Base-by-base conservation (phyloP, 2,329 filamentous ascomycete genomes). In the Fusarium torulosum region DNA sequence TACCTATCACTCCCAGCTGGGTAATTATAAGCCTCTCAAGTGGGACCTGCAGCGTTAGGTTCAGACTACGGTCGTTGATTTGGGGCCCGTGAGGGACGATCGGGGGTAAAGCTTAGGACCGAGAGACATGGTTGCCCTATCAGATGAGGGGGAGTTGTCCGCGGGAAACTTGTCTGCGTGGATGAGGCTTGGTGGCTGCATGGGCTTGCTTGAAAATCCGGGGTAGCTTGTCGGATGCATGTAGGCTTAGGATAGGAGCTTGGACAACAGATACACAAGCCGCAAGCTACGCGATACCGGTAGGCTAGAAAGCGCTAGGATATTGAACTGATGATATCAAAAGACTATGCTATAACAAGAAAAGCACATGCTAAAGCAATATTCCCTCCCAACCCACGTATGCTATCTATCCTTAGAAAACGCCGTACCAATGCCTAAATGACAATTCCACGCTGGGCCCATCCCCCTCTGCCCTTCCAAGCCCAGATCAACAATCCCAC, bases 401-500 rank as follows among this genome's bases (percentile, higher is more conserved):
- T 67, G 53, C 45, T 55, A 21, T 64, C 64, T 65, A 67, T 55
- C 38, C 42, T 8, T 29, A 19, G 35, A 37, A 59, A 67, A 67
- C 64, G 64, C 64, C 64, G 13, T 54, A 23, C 14, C 21, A 41
- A 67, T 67, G 64, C 54, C 63, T 77, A 85, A 50, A 88, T 86
- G 19, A 93, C 86, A 75, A 97, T 88, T 0, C 92, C 92, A 59
- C 92, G 86, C 73, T 86, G 85, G 65, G 85, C 85, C 94, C 94
- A 97, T 0, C 92, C 91, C 21, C 85, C 84, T 56, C 80, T 86
- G 3, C 92, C 92, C 77, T 90, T 91, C 94, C 94, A 97, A 8
- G 94, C 94, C 84, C 88, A 90, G 17, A 90, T 67, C 80, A 95
- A 90, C 71, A 93, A 79, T 4, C 81, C 83, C 73, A 91, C 90